A percentile compares a stretch with the other conserved stretches of the same genome.
Conservation (phyloP, 78 protist genomes). For the Dictyostelium firmibasis region DNA sequence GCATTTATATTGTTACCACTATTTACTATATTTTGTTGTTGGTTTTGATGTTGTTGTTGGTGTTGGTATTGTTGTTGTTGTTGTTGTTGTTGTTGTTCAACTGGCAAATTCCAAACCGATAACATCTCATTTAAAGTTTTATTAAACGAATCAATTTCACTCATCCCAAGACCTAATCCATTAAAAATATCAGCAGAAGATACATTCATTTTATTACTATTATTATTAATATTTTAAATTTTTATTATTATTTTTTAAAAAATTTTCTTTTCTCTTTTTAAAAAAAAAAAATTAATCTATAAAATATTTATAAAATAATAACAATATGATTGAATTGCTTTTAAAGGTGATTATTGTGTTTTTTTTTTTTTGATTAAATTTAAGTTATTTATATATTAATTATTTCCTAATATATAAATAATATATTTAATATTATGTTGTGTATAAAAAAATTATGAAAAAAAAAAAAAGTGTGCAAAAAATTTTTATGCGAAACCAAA, state of each 20-base stretch:
- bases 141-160: constrained; percentile 64
- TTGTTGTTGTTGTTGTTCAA: not conserved
- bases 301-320: not conserved
- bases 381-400: not conserved
- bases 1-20: not conserved
- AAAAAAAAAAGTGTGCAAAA: not conserved
- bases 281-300: not conserved
- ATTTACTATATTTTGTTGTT: not conserved
- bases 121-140: constrained; percentile 72
- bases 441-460: not conserved
- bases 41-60: constrained; percentile 5
- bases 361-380: not conserved
- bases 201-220: constrained; percentile 2
- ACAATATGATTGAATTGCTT: not conserved
- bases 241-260: not conserved
- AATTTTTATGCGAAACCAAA: not conserved
- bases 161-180: constrained; percentile 16
- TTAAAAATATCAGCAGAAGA: constrained; percentile 43
- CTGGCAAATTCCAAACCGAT: constrained; percentile 27
- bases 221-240: not conserved
- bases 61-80: not conserved
- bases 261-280: not conserved
- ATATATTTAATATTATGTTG: not conserved
- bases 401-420: not conserved
- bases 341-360: not conserved